phyloP scores from a whole-genome alignment of 768 basidiomycete genomes.

The Sporobolomyces pararoseus region DNA sequence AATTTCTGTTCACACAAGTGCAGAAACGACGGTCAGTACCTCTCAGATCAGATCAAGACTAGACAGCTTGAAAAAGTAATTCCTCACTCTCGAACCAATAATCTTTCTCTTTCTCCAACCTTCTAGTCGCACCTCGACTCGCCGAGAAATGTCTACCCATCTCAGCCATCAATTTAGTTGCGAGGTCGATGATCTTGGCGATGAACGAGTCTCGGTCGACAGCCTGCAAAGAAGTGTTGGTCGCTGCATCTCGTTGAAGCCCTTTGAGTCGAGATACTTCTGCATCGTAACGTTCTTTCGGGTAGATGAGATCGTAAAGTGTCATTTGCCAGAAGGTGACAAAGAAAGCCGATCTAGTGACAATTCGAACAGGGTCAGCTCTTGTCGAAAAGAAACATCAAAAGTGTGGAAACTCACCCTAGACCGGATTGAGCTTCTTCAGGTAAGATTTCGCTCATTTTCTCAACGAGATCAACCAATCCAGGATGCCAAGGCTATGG shows the following conservation, averaged over 20 bases:
- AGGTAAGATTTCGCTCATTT: slow-evolving; percentile 69
- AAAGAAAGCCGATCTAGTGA: slow-evolving; percentile 77
- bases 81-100: slow-evolving; percentile 27
- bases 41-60: no score
- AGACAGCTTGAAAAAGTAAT: slow-evolving; percentile 33
- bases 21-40: no score
- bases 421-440: slow-evolving; percentile 61
- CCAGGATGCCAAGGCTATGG: slow-evolving; percentile 69
- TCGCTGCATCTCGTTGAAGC: slow-evolving; percentile 49
- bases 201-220: slow-evolving; percentile 28
- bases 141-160: slow-evolving; percentile 21
- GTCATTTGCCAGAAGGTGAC: slow-evolving; percentile 95
- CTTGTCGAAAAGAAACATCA: no score
- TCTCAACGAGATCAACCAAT: slow-evolving; percentile 67
- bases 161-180: slow-evolving; percentile 24
- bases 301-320: slow-evolving; percentile 79
- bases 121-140: slow-evolving; percentile 50
- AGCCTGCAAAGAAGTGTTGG: slow-evolving; percentile 8
- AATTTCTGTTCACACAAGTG: no score
- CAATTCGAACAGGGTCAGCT: no score
- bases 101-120: slow-evolving; percentile 36
- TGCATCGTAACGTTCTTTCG: slow-evolving; percentile 71
- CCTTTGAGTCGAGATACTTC: slow-evolving; percentile 57
- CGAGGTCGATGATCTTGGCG: slow-evolving; percentile 19
- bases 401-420: slow-evolving; percentile 57